Percentiles rank a stretch among this genome's conserved stretches.
Conservation (phyloP, 2,329 filamentous ascomycete genomes). For the Exophiala viscosa region DNA sequence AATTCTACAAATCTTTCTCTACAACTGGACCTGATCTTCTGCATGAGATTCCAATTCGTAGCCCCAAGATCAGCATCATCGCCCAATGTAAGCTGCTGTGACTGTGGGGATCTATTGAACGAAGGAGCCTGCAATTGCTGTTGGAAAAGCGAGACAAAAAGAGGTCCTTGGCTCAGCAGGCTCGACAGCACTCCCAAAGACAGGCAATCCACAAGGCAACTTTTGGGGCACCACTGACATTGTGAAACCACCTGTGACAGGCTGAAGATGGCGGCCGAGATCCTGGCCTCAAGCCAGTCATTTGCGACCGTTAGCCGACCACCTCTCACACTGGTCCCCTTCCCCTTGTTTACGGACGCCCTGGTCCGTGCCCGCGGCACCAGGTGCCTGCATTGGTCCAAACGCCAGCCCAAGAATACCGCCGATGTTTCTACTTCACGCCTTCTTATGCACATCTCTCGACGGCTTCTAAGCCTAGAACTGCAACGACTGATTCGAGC, state of each 20-base stretch:
- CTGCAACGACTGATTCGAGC: conserved; percentile 11
- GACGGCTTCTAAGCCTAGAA: conserved; percentile 9
- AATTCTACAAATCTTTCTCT: conserved; percentile 5
- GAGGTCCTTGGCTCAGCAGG: conserved; percentile 2
- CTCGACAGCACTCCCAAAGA: not conserved
- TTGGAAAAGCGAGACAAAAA: conserved; percentile 9
- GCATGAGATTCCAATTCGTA: conserved; percentile 20
- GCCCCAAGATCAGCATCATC: conserved; percentile 24
- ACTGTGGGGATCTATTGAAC: conserved; percentile 13
- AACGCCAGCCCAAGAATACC: conserved; percentile 15
- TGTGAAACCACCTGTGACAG: conserved; percentile 24
- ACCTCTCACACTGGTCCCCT: conserved; percentile 16
- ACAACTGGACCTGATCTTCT: conserved; percentile 21
- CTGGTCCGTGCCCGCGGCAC: conserved; percentile 16
- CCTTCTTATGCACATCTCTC: conserved; percentile 14
- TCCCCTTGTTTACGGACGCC: conserved; percentile 20
- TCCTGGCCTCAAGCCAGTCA: conserved; percentile 15
- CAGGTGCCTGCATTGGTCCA: conserved; percentile 20
- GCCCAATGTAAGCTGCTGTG: conserved; percentile 17
- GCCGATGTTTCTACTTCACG: conserved; percentile 14
- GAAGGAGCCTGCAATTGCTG: conserved; percentile 6
- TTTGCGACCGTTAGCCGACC: conserved; percentile 18
- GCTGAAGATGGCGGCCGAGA: not conserved
- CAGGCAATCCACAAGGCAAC: conserved; percentile 13
- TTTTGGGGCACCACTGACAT: conserved; percentile 10